phyloP scores from a whole-genome alignment of 331 rosid species.

The Quercus lobata region DNA sequence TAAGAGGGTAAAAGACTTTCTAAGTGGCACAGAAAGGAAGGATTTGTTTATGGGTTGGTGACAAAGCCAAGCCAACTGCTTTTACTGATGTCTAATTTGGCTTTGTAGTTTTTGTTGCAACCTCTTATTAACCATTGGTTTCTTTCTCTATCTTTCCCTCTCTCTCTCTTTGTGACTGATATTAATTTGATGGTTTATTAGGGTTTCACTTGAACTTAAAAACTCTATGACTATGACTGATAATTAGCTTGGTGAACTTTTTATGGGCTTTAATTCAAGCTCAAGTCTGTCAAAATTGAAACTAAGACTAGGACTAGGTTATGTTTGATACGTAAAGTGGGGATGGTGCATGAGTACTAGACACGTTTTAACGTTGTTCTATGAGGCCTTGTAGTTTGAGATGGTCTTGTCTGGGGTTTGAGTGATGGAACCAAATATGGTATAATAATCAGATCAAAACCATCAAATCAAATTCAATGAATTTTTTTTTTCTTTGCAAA shows the following conservation, averaged over 20 bases:
- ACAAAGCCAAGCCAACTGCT: constrained; percentile 56
- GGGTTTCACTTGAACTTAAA: constrained; percentile 13
- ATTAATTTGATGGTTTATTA: constrained; percentile 1
- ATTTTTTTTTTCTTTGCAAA: constrained; percentile 17
- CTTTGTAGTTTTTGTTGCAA: constrained; percentile 11
- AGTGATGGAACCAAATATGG: constrained; percentile 5
- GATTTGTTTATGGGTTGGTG: constrained; percentile 57
- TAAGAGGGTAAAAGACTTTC: constrained; percentile 61
- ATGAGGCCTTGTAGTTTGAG: constrained; percentile 22
- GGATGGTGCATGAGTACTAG: constrained; percentile 11
- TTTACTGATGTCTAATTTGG: constrained; percentile 17
- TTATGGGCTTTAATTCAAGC: not conserved
- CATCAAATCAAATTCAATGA: constrained; percentile 35
- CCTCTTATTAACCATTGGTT: constrained; percentile 53
- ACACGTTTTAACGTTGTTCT: not conserved
- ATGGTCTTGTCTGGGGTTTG: constrained; percentile 13
- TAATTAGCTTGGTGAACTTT: not conserved
- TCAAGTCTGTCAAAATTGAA: not conserved
- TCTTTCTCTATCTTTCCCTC: constrained; percentile 1
- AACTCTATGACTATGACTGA: too few species aligned
- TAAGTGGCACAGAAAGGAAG: constrained; percentile 43
- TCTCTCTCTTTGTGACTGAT: not conserved
- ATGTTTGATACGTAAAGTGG: not conserved
- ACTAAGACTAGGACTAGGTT: not conserved
- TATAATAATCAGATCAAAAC: constrained; percentile 21